Evolutionary conservation across 306 rosid species (phyloP).

Genomic region (Cucumis melo): DNA sequence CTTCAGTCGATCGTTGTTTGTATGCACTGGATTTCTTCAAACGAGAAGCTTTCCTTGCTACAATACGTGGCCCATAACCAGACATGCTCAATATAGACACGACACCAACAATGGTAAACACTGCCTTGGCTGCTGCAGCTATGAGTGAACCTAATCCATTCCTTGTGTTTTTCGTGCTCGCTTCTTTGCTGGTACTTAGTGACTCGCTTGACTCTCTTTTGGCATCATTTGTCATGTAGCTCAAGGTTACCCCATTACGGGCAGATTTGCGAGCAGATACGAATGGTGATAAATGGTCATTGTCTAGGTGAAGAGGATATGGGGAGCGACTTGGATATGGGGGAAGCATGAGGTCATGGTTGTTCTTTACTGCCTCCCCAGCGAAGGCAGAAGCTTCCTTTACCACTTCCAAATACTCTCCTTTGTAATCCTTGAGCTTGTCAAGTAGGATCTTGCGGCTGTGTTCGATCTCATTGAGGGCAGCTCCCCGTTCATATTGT

Average conservation of each 20-base stretch:
- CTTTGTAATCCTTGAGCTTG: conserved; percentile 72
- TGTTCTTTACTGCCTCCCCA: conserved; percentile 70
- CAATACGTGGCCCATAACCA: conserved; percentile 48
- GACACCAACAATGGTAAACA: conserved; percentile 58
- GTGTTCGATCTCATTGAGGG: conserved; percentile 74
- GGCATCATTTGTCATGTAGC: conserved; percentile 21
- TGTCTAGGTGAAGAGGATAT: conserved; percentile 27
- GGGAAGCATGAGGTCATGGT: conserved; percentile 76
- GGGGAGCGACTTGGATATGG: conserved; percentile 74
- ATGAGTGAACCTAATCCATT: conserved; percentile 31
- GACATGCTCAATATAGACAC: conserved; percentile 55
- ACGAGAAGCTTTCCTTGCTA: conserved; percentile 15
- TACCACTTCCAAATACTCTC: conserved; percentile 73
- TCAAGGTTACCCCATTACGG: conserved; percentile 35
- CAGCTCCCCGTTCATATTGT: conserved; percentile 61
- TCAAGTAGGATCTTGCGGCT: conserved; percentile 64
- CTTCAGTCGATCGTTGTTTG: conserved; percentile 21
- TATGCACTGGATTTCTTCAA: conserved; percentile 20
- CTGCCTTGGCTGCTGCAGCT: conserved; percentile 50
- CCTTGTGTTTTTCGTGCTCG: conserved; percentile 25
- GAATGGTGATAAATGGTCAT: conserved; percentile 28
- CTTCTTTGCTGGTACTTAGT: conserved; percentile 16
- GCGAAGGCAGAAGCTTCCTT: conserved; percentile 83
- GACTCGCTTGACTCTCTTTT: conserved; percentile 23
- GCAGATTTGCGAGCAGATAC: conserved; percentile 29